Evolutionary conservation across 768 basidiomycete genomes (phyloP).

Genomic region (Mycena indigotica): DNA sequence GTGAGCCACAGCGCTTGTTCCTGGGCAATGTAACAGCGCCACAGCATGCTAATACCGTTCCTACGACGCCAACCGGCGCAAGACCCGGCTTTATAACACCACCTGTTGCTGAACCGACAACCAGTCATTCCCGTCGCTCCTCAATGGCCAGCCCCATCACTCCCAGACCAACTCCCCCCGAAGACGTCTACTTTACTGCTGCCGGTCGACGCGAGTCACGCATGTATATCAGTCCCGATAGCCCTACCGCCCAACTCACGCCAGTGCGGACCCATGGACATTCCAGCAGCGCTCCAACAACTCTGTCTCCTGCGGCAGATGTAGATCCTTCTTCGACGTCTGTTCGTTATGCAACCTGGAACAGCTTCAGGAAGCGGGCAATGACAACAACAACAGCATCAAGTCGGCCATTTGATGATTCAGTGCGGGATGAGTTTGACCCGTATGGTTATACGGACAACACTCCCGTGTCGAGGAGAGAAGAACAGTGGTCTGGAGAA

Average conservation of each 20-base stretch:
- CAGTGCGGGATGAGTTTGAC: neutral
- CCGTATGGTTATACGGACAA: neutral
- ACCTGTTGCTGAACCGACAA: neutral
- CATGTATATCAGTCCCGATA: conserved; percentile 15
- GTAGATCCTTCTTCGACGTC: neutral
- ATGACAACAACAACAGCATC: neutral
- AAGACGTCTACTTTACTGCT: conserved; percentile 23
- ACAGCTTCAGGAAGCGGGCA: neutral
- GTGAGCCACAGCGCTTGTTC: conserved; percentile 22
- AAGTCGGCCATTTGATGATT: conserved; percentile 15
- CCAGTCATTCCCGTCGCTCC: conserved; percentile 5
- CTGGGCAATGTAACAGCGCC: conserved; percentile 1
- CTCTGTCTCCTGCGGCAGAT: neutral
- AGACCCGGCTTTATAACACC: conserved; percentile 8
- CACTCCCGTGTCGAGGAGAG: conserved; percentile 16
- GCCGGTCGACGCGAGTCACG: conserved; percentile 22
- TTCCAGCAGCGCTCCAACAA: conserved; percentile 15
- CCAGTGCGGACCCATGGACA: conserved; percentile 11
- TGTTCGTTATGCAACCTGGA: conserved; percentile 11
- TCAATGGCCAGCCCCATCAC: conserved; percentile 5
- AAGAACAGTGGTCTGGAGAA: conserved; percentile 16
- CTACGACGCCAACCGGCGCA: conserved; percentile 10
- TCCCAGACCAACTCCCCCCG: neutral
- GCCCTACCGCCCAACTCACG: neutral
- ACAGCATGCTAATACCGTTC: conserved; percentile 11